Percentiles rank a stretch among this genome's conserved stretches.
phyloP scores from a whole-genome alignment of 352 stramenopile species.

The Globisporangium echinulatum region DNA sequence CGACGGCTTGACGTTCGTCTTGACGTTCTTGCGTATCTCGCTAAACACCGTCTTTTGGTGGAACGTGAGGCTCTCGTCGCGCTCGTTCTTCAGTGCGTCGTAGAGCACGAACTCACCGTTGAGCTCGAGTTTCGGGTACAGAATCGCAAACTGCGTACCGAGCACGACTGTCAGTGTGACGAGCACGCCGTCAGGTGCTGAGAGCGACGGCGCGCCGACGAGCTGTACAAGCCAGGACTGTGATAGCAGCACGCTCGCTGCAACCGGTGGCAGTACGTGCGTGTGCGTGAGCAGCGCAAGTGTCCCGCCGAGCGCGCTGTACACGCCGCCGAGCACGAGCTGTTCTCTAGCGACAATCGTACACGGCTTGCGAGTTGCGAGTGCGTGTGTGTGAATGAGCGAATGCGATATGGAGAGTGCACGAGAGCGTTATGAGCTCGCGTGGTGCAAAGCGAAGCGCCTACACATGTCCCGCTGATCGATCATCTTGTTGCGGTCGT shows the following conservation, averaged over 20 bases:
- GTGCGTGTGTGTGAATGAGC: too few species aligned
- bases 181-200: constrained; percentile 25
- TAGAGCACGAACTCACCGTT: constrained; percentile 45
- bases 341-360: constrained; percentile 15
- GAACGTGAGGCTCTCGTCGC: constrained; percentile 45
- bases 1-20: constrained; percentile 35
- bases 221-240: constrained; percentile 49
- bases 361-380: too few species aligned
- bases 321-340: constrained; percentile 24
- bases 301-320: constrained; percentile 23
- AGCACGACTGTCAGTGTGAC: constrained; percentile 30
- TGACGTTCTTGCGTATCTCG: constrained; percentile 46
- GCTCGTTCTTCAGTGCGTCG: constrained; percentile 44
- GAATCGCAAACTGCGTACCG: constrained; percentile 26
- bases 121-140: constrained; percentile 54
- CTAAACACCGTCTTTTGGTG: constrained; percentile 53
- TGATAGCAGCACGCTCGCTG: constrained; percentile 36
- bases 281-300: constrained; percentile 27
- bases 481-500: too few species aligned
- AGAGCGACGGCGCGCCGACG: constrained; percentile 12
- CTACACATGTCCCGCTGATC: too few species aligned
- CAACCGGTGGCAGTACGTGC: constrained; percentile 26
- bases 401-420: too few species aligned
- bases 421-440: too few species aligned
- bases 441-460: too few species aligned